Evolutionary conservation across 805 yeast genomes (phyloP).

Genomic region (Dipodascopsis tothii): DNA sequence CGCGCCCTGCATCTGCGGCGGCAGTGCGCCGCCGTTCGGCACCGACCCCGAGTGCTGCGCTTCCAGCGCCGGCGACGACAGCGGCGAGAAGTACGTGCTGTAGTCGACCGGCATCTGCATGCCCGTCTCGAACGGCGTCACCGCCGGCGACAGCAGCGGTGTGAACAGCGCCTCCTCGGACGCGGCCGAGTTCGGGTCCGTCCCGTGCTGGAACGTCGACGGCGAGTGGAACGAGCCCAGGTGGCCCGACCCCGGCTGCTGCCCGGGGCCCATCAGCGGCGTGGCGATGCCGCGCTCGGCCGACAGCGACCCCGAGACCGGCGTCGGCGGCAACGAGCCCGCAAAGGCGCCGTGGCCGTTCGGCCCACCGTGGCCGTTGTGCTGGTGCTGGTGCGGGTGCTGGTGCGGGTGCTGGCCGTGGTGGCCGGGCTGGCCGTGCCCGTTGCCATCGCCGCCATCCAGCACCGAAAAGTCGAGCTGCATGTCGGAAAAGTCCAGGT

Average conservation of each 20-base stretch:
- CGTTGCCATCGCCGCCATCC: slow-evolving; percentile 3
- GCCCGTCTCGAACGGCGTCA: slow-evolving; percentile 47
- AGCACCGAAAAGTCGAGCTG: slow-evolving; percentile 20
- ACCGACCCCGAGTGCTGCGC: too few relatives aligned
- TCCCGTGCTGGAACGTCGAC: neutral
- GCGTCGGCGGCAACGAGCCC: slow-evolving; percentile 19
- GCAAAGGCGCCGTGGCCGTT: slow-evolving; percentile 1
- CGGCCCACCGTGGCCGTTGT: slow-evolving; percentile 1
- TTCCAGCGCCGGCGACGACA: slow-evolving; percentile 25
- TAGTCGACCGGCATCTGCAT: slow-evolving; percentile 8
- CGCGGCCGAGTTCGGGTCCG: neutral
- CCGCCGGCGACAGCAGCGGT: slow-evolving; percentile 70
- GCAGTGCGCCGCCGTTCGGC: neutral
- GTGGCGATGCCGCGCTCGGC: slow-evolving; percentile 1
- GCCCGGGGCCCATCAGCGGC: slow-evolving; percentile 15
- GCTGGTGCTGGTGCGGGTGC: slow-evolving; percentile 6
- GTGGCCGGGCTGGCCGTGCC: neutral
- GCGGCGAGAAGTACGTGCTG: slow-evolving; percentile 21
- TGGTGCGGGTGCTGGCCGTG: slow-evolving; percentile 2
- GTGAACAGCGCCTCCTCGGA: slow-evolving; percentile 40
- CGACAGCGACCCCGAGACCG: slow-evolving; percentile 16
- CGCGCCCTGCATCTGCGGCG: neutral
- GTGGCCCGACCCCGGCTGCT: slow-evolving; percentile 10
- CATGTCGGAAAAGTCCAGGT: slow-evolving; percentile 18
- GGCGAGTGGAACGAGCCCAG: neutral